Evolutionary conservation across 2,329 filamentous ascomycete genomes (phyloP).

Genomic region (Trichoderma guizhouense): DNA sequence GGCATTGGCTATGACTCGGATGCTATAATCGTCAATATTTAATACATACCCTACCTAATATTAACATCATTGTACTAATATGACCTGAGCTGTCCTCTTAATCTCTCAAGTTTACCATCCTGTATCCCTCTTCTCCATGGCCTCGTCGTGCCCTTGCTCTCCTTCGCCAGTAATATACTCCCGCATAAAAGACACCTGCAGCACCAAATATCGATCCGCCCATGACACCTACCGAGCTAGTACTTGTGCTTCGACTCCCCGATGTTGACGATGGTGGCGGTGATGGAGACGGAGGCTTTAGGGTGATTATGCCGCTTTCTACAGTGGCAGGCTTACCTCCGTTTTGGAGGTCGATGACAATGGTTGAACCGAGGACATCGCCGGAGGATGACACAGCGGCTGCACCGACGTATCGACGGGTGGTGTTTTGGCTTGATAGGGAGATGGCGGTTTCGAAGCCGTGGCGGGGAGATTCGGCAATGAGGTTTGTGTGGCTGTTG

Average conservation of each 20-base stretch:
- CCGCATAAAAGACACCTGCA: not conserved
- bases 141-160: not conserved
- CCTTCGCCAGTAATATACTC: not conserved
- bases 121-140: not conserved
- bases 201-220: not conserved
- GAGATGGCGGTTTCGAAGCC: not conserved
- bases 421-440: not conserved
- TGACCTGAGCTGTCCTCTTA: not conserved
- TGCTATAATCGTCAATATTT: not conserved
- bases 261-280: not conserved
- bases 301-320: not conserved
- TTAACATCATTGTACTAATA: not conserved
- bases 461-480: not conserved
- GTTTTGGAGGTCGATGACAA: not conserved
- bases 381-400: not conserved
- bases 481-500: not conserved
- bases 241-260: not conserved
- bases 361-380: not conserved
- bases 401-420: not conserved
- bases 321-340: not conserved
- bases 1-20: not conserved
- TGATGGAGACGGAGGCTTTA: not conserved
- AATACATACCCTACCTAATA: not conserved
- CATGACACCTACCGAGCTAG: not conserved
- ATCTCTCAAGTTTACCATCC: not conserved